Conservation (phyloP, 441 rosid species). For the California macrophylla region DNA sequence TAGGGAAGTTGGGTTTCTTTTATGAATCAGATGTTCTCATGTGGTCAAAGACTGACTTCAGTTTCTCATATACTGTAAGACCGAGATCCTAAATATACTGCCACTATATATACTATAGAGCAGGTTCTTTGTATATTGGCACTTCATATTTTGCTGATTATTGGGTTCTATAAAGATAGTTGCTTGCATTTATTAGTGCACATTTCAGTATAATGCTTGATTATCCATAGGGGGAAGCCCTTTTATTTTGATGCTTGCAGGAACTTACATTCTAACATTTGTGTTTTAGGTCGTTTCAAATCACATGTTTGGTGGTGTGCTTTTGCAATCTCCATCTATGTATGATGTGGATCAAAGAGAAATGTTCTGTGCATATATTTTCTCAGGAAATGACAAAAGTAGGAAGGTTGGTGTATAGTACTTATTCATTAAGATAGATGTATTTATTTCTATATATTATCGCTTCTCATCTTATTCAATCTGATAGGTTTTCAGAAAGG, state of each 20-base stretch:
- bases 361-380: conserved; percentile 56
- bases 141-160: background rate
- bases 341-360: conserved; percentile 82
- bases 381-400: conserved; percentile 54
- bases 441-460: conserved; percentile 4
- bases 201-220: conserved; percentile 15
- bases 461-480: conserved; percentile 26
- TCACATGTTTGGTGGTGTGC: conserved; percentile 59
- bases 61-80: conserved; percentile 67
- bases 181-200: conserved; percentile 6
- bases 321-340: conserved; percentile 71
- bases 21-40: conserved; percentile 77
- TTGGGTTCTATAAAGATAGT: conserved; percentile 5
- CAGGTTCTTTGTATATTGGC: background rate
- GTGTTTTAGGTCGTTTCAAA: conserved; percentile 46
- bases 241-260: background rate
- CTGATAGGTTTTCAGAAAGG: conserved; percentile 64
- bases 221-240: conserved; percentile 9
- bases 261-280: conserved; percentile 1
- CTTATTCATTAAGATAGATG: conserved; percentile 4
- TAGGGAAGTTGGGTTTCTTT: conserved; percentile 48
- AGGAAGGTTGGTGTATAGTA: conserved; percentile 39
- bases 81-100: conserved; percentile 8
- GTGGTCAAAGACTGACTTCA: conserved; percentile 68
- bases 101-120: background rate